These are phyloP conservation scores for Linanthus parryae DNA, from an alignment of 148 eudicot genomes.

Conservation along the genomic window DNA sequence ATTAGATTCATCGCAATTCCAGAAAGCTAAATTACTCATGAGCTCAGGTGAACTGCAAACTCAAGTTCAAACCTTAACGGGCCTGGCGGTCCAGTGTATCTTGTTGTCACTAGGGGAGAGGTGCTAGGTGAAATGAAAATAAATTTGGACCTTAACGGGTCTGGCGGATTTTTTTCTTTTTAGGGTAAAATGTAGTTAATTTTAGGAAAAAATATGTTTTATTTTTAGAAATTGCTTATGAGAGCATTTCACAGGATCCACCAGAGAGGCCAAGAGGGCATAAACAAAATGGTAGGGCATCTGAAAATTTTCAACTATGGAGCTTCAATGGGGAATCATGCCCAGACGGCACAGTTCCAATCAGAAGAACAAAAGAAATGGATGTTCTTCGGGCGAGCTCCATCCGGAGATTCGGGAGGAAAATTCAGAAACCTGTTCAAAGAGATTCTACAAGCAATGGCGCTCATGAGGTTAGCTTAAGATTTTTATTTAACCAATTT, in stretches of 20 bases:
- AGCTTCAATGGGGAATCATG: slow-evolving; percentile 58
- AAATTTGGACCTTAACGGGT: too few relatives aligned
- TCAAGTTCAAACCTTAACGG: too few relatives aligned
- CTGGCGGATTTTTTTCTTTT: not conserved
- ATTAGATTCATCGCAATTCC: too few relatives aligned
- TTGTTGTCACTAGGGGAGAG: too few relatives aligned
- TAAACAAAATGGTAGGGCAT: slow-evolving; percentile 16
- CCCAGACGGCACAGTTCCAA: slow-evolving; percentile 74
- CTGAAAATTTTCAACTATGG: slow-evolving; percentile 71
- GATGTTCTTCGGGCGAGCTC: slow-evolving; percentile 66
- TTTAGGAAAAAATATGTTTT: not conserved
- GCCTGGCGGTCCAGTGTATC: too few relatives aligned
- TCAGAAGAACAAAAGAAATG: slow-evolving; percentile 79
- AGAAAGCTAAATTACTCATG: too few relatives aligned
- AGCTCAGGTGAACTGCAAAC: too few relatives aligned
- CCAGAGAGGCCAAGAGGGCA: slow-evolving; percentile 72
- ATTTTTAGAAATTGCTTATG: not conserved
- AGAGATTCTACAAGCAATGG: slow-evolving; percentile 62
- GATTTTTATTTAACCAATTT: not conserved
- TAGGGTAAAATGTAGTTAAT: not conserved
- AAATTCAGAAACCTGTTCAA: slow-evolving; percentile 37
- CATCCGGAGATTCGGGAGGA: slow-evolving; percentile 53
- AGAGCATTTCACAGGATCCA: slow-evolving; percentile 42
- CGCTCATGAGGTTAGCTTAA: slow-evolving; percentile 78
- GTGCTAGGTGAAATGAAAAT: too few relatives aligned